These are phyloP conservation scores for Myriosclerotinia curreyana DNA, from an alignment of 2,329 filamentous ascomycete genomes.

Conservation along the genomic window DNA sequence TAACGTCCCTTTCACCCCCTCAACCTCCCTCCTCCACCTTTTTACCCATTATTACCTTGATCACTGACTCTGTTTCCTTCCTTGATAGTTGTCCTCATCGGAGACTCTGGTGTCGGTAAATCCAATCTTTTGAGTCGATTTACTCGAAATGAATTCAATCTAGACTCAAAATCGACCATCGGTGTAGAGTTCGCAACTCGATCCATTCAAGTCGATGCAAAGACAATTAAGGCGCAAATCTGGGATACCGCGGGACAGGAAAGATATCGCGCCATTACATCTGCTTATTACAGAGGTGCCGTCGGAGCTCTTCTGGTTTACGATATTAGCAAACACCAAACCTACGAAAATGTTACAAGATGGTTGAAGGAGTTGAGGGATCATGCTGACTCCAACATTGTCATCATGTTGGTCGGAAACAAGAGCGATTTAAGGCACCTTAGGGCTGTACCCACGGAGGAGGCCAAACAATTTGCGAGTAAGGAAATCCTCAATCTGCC, in stretches of 20 bases:
- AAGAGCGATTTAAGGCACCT: slow-evolving; percentile 99
- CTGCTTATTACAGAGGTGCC: slow-evolving; percentile 96
- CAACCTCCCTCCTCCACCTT: slow-evolving; percentile 30
- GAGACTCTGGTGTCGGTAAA: slow-evolving; percentile 99
- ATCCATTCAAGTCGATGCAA: slow-evolving; percentile 97
- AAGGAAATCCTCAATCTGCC: slow-evolving; percentile 36
- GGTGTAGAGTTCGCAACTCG: slow-evolving; percentile 98
- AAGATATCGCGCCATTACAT: slow-evolving; percentile 98
- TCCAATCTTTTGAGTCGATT: slow-evolving; percentile 99
- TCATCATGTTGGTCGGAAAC: slow-evolving; percentile 99
- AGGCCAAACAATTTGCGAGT: slow-evolving; percentile 98
- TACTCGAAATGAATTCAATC: slow-evolving; percentile 99
- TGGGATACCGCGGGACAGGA: slow-evolving; percentile 99
- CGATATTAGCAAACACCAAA: slow-evolving; percentile 99
- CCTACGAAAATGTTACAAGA: slow-evolving; percentile 97
- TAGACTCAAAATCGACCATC: slow-evolving; percentile 99
- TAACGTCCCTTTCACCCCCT: slow-evolving; percentile 29
- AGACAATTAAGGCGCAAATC: slow-evolving; percentile 99
- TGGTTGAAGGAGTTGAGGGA: slow-evolving; percentile 99
- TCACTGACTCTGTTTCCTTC: slow-evolving; percentile 33
- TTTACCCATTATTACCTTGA: slow-evolving; percentile 37
- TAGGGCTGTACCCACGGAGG: slow-evolving; percentile 93
- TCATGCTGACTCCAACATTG: slow-evolving; percentile 97
- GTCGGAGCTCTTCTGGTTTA: slow-evolving; percentile 97
- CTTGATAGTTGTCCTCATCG: slow-evolving; percentile 86